Percentiles rank a stretch among this genome's conserved stretches.
Conservation (phyloP, 2,329 filamentous ascomycete genomes). For the Trichoderma citrinoviride region DNA sequence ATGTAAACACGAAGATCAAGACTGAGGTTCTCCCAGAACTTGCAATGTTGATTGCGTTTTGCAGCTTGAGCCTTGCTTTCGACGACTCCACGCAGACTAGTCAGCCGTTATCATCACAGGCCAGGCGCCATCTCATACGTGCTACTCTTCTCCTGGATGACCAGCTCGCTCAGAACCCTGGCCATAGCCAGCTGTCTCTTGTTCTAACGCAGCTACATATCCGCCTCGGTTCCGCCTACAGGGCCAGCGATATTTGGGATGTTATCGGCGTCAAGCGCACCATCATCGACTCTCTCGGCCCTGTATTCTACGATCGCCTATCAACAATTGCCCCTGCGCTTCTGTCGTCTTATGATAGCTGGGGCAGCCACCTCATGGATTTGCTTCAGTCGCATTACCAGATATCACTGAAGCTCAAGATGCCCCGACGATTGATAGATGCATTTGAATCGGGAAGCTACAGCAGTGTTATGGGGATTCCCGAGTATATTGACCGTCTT, state of each 20-base stretch:
- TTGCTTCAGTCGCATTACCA: constrained; percentile 47
- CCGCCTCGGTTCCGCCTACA: constrained; percentile 48
- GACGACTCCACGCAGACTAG: background rate
- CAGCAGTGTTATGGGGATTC: constrained; percentile 48
- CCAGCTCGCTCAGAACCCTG: constrained; percentile 45
- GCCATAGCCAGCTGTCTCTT: constrained; percentile 48
- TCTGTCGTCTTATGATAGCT: constrained; percentile 34
- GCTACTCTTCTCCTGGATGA: constrained; percentile 51
- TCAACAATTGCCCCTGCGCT: constrained; percentile 48
- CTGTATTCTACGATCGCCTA: constrained; percentile 55
- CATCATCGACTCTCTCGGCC: constrained; percentile 55
- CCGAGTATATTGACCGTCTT: constrained; percentile 44
- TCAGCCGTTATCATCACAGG: constrained; percentile 14
- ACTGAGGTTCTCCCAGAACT: constrained; percentile 35
- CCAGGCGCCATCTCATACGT: constrained; percentile 42
- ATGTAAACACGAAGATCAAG: constrained; percentile 3
- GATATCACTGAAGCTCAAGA: constrained; percentile 46
- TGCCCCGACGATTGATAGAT: constrained; percentile 43
- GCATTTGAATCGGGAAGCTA: constrained; percentile 52
- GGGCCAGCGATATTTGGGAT: constrained; percentile 49
- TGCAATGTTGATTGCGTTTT: constrained; percentile 37
- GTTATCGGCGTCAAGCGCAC: constrained; percentile 55
- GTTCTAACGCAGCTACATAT: constrained; percentile 53
- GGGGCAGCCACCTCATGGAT: constrained; percentile 40
- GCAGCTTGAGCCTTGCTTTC: constrained; percentile 35